phyloP scores from a whole-genome alignment of 1,139 yeast species.

The Pichia sp. region DNA sequence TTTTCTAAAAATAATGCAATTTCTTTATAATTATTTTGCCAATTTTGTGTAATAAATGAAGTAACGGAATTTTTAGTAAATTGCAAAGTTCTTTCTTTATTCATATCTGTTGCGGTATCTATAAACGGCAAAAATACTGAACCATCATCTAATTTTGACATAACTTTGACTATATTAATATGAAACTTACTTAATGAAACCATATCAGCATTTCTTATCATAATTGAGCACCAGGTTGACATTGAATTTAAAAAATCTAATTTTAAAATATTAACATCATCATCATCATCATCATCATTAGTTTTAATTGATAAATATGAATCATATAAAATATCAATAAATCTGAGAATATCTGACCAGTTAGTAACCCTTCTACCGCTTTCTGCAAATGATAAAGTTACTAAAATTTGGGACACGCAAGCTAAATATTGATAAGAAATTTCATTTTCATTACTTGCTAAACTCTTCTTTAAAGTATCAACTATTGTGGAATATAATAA shows the following conservation, averaged over 20 bases:
- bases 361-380: constrained; percentile 56
- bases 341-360: constrained; percentile 34
- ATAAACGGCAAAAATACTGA: constrained; percentile 44
- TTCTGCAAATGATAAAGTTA: constrained; percentile 54
- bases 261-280: constrained; percentile 13
- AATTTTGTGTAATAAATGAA: constrained; percentile 39
- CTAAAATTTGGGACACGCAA: constrained; percentile 28
- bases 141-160: constrained; percentile 31
- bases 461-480: constrained; percentile 11
- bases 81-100: constrained; percentile 40
- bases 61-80: constrained; percentile 47
- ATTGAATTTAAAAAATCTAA: constrained; percentile 31
- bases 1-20: constrained; percentile 43
- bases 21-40: constrained; percentile 32
- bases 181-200: constrained; percentile 44
- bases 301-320: constrained; percentile 4
- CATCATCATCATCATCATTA: constrained; percentile 1
- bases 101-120: constrained; percentile 38
- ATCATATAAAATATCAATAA: constrained; percentile 16
- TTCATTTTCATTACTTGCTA: background rate
- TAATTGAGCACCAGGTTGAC: constrained; percentile 39
- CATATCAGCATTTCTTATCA: constrained; percentile 58
- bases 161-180: constrained; percentile 24
- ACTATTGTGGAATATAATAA: constrained; percentile 33
- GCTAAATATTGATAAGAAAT: constrained; percentile 13